These are phyloP conservation scores for Candida gigantensis DNA, from an alignment of 1,139 yeast genomes.

Conservation along the genomic window DNA sequence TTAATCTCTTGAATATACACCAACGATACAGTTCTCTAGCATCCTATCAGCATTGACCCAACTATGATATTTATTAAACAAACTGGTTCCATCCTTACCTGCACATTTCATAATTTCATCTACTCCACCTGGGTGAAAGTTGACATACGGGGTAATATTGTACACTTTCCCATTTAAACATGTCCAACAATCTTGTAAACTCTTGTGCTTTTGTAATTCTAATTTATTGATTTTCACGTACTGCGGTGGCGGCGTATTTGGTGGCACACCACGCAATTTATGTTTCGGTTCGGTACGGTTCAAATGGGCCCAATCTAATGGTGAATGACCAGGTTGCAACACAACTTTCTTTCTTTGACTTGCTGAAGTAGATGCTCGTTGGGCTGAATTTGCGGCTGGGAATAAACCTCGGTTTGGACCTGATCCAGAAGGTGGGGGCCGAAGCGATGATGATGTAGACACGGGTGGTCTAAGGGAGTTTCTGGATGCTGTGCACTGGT, in stretches of 20 bases:
- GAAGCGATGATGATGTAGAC: constrained; percentile 1
- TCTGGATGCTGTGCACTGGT: constrained; percentile 9
- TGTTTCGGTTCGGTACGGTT: constrained; percentile 35
- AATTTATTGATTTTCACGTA: constrained; percentile 55
- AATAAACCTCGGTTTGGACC: constrained; percentile 21
- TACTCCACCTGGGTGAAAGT: constrained; percentile 93
- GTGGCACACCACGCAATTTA: constrained; percentile 41
- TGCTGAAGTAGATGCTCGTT: constrained; percentile 26
- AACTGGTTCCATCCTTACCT: constrained; percentile 79
- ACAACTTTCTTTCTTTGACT: constrained; percentile 53
- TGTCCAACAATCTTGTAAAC: constrained; percentile 79
- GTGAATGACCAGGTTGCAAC: constrained; percentile 79
- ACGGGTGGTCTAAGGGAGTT: constrained; percentile 4
- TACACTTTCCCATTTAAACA: constrained; percentile 78
- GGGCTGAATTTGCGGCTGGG: constrained; percentile 45
- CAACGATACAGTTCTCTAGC: constrained; percentile 76
- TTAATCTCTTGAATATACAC: constrained; percentile 35
- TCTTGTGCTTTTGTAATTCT: constrained; percentile 62
- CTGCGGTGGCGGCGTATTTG: constrained; percentile 44
- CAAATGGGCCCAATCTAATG: constrained; percentile 79
- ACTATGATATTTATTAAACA: constrained; percentile 79
- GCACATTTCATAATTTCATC: constrained; percentile 78
- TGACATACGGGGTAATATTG: constrained; percentile 77
- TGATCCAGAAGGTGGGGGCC: constrained; percentile 6
- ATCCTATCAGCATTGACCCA: constrained; percentile 90